Evolutionary conservation across 225 moss, liverwort and hornwort species (phyloP), one percentile per base, ranked within the genome.

Genomic region (Lunularia cruciata): DNA sequence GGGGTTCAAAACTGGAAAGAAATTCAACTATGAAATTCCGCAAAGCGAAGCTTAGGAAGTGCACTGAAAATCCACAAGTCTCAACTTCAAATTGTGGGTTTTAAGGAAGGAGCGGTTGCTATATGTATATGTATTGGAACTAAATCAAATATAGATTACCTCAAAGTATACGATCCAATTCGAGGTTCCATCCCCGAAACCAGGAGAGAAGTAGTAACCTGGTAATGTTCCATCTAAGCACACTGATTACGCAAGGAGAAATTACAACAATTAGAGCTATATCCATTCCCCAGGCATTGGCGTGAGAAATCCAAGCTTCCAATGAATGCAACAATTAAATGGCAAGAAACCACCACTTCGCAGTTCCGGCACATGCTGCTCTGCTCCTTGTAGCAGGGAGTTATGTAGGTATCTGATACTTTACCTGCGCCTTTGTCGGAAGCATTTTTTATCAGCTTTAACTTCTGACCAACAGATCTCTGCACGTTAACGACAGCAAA

Each of bases 151-250:
- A 4, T 20, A 45, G 18, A 27, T 1, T 54, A 79, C 74, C 69
- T 81, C 64, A 8, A 69, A 34, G 58, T 63, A 65, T n/a, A 81
- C 58, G 2, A 81, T 57, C 77, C 81, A 81, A 22, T 60, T 77
- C 1, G 40, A 60, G 6, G 9, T 0, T 26, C 77, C 76, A 8
- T 12, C 20, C 12, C 77, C 77, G 22, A 3, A 65, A 9, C 81
- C 77, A 7, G 18, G 60, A 31, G 47, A 18, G 27, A 69, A 40
- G 23, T 73, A 70, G 49, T 81, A 81, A 16, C 47, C 68, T 5
- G 77, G 39, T 35, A 70, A 51, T 27, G 64, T 55, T 57, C 77
- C 81, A 57, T 81, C 81, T 48, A 81, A 43, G 30, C 81, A 81
- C 22, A 81, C 81, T 74, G 69, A 3, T 45, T 60, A 30, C 19